phyloP scores from a whole-genome alignment of 768 basidiomycete genomes.

The Termitomyces sp. region DNA sequence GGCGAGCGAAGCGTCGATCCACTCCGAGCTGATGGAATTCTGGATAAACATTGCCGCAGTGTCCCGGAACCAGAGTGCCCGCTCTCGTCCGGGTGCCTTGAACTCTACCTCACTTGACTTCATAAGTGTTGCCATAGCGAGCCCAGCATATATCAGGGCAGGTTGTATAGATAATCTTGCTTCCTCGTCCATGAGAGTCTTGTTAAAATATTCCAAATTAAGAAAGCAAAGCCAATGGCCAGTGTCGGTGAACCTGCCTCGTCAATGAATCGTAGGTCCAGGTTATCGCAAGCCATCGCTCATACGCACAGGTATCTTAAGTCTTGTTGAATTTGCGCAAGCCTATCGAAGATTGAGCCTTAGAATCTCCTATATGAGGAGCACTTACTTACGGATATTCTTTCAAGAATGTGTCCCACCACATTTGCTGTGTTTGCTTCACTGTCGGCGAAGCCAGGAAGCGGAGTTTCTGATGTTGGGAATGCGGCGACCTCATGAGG shows the following conservation, averaged over 20 bases:
- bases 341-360: slow-evolving; percentile 29
- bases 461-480: slow-evolving; percentile 31
- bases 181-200: slow-evolving; percentile 49
- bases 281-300: not conserved
- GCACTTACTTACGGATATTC: slow-evolving; percentile 34
- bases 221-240: slow-evolving; percentile 71
- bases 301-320: slow-evolving; percentile 48
- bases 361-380: not conserved
- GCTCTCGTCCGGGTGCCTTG: slow-evolving; percentile 49
- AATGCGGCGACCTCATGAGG: slow-evolving; percentile 32
- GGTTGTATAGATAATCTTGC: slow-evolving; percentile 63
- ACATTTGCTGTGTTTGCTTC: slow-evolving; percentile 35
- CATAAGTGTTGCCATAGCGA: slow-evolving; percentile 73
- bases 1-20: slow-evolving; percentile 64
- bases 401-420: slow-evolving; percentile 44
- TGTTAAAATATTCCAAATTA: slow-evolving; percentile 53
- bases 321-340: slow-evolving; percentile 50
- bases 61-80: slow-evolving; percentile 57
- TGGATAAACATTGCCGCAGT: slow-evolving; percentile 56
- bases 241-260: slow-evolving; percentile 58
- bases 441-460: slow-evolving; percentile 31
- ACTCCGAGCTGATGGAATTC: slow-evolving; percentile 45
- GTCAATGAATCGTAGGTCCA: not conserved
- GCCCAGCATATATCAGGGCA: slow-evolving; percentile 61
- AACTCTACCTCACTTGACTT: slow-evolving; percentile 67